Evolutionary conservation across 2,329 filamentous ascomycete genomes (phyloP), one percentile per base, ranked within the genome.

Genomic region (Aureobasidium leucospermi): DNA sequence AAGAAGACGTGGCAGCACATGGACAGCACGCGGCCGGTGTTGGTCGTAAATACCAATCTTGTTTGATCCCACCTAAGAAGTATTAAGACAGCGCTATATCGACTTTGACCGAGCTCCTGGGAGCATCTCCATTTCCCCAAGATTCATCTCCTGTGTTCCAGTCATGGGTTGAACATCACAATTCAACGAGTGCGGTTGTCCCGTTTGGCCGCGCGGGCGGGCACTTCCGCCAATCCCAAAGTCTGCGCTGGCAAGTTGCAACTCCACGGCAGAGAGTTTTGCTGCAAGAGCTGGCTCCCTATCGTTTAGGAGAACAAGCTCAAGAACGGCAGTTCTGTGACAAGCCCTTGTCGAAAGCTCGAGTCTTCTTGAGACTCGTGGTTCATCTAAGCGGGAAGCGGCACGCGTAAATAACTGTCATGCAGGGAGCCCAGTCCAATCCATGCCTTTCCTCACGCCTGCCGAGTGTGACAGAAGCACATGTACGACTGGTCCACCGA

Each of bases 331-430:
- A 52, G 19, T 39, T 52, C 36, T 52, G 51, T 34, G 32, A 45
- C 41, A 36, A 46, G 19, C 19, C 8, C 52, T 36, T 45, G 41
- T 16, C 52, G 41, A 10, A 43, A 31, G n/a, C 39, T 34, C 51
- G 51, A 55, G 38, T 55, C n/a, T 38, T 55, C 15, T 15, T n/a
- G 28, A 28, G n/a, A 13, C 42, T 45, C 45, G 13, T 13, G 32
- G 28, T 38, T 16, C 31, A 29, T 13, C 19, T 41, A 56, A 31
- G 41, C 52, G 29, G 29, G 28, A 34, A 28, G 32, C 51, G 51
- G 52, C 52, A 56, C 52, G 39, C 39, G 19, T 38, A 46, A 42
- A 23, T n/a, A 56, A 56, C 52, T 56, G 52, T 46, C 52, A 56
- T 56, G 52, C 52, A 56, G 41, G 31, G 46, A 46, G 52, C 52